A percentile compares a stretch with the other conserved stretches of the same genome.
Evolutionary conservation across 1,284 basidiomycete species (phyloP).

Genomic region (Ceratorhiza oryzae-sativae): DNA sequence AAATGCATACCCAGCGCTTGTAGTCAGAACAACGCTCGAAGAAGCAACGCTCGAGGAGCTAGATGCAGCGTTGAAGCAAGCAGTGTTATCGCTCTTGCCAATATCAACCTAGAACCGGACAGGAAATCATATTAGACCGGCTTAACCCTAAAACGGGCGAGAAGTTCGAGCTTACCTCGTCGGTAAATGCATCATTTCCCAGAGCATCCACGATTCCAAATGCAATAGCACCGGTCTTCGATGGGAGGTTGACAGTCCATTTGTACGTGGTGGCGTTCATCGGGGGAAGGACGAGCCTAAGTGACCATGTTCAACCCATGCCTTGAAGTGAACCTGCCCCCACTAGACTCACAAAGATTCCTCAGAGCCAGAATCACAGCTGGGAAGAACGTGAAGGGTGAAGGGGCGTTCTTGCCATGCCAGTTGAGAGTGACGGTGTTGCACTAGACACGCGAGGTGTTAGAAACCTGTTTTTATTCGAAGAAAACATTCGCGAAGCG

Average conservation of each 20-base stretch:
- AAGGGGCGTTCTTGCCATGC: constrained; percentile 33
- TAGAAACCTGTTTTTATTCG: neutral
- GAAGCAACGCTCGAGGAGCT: neutral
- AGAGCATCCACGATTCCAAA: constrained; percentile 26
- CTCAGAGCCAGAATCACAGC: constrained; percentile 17
- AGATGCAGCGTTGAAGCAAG: constrained; percentile 21
- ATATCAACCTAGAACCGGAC: constrained; percentile 16
- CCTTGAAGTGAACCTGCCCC: neutral
- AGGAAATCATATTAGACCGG: neutral
- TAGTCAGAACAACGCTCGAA: neutral
- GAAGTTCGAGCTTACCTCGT: constrained; percentile 1
- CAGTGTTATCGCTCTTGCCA: constrained; percentile 4
- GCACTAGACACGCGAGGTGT: constrained; percentile 1
- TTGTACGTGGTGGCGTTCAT: constrained; percentile 26
- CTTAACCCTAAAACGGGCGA: neutral
- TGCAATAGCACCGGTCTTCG: constrained; percentile 19
- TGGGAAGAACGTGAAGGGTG: constrained; percentile 23
- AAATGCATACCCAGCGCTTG: neutral
- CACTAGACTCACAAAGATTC: constrained; percentile 21
- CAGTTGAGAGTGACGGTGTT: constrained; percentile 16
- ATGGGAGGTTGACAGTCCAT: constrained; percentile 33
- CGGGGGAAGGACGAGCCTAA: constrained; percentile 17
- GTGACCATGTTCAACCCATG: neutral
- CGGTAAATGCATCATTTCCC: constrained; percentile 35
- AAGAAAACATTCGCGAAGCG: neutral